Evolutionary conservation across 345 rosid species (phyloP), one percentile per base, ranked within the genome.

Genomic region (Populus euphratica): DNA sequence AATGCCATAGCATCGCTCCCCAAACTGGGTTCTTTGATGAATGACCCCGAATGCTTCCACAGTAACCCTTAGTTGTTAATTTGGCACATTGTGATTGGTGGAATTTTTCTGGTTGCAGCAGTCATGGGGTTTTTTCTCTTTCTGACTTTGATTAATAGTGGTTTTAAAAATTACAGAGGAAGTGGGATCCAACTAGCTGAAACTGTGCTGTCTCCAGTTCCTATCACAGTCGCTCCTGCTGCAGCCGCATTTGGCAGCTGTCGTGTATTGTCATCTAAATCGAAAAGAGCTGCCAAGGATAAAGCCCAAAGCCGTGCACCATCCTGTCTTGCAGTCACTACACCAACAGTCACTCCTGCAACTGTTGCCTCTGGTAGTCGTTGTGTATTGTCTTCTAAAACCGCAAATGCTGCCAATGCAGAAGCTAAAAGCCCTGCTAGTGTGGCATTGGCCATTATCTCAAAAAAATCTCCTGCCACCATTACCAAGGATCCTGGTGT

Each of bases 131-230:
- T 63, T 59, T 59, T 50, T n/a, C 18, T 63, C 70, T 66, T 2
- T 6, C 38, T 69, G 36, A 72, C 43, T 73, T 33, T 76, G 70
- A 75, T 36, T 61, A 27, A 31, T 59, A 31, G 73, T 25, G 38
- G 20, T 69, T 29, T 35, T 72, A 64, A 68, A 59, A 59, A 50
- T 83, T 77, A 79, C 91, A 92, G 98, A 85, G 81, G 72, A 56
- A 59, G 73, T 78, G 86, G 76, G 73, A 79, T 80, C 70, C 87
- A 84, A 83, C 77, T 63, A 65, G 88, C 92, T 27, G 88, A 85
- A 76, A 83, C 84, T 70, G 90, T 87, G 76, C 73, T 81, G 50
- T 52, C 84, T 23, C 62, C 47, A 11, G 69, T 64, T 36, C 47
- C 71, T 54, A 75, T 84, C 29, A 23, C 64, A 59, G 64, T 59